A percentile compares a stretch with the other conserved stretches of the same genome.
Evolutionary conservation across 169 alveolate genomes (phyloP).

Genomic region (Plasmodium relictum): DNA sequence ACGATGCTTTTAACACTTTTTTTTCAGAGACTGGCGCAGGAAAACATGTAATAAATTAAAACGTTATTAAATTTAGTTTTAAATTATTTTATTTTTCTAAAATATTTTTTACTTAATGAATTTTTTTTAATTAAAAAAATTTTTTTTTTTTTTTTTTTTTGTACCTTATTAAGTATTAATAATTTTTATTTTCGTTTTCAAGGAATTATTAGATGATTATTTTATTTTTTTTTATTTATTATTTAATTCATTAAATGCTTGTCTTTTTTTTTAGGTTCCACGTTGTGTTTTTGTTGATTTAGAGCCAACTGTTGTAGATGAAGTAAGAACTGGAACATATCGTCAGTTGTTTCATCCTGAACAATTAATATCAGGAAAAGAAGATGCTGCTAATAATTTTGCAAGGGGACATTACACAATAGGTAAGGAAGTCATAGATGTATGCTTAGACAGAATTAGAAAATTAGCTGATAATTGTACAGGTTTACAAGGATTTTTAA

Average conservation of each 20-base stretch:
- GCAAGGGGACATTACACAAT: conserved; percentile 99
- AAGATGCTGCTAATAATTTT: conserved; percentile 99
- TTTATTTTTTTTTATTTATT: background rate
- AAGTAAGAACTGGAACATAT: conserved; percentile 98
- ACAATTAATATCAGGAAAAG: conserved; percentile 98
- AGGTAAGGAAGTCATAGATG: conserved; percentile 98
- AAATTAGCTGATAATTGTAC: conserved; percentile 99
- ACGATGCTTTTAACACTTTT: conserved; percentile 98
- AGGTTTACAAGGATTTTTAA: conserved; percentile 98
- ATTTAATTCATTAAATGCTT: too few relatives aligned
- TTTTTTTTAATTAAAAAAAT: background rate
- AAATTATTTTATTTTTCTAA: conserved; percentile 2
- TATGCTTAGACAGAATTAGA: conserved; percentile 97
- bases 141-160: background rate
- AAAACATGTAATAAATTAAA: conserved; percentile 90
- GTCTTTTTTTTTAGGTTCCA: conserved; percentile 88
- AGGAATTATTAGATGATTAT: background rate
- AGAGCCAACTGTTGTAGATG: conserved; percentile 99
- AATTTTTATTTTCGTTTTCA: background rate
- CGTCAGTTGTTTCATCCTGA: conserved; percentile 98
- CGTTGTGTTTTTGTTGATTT: conserved; percentile 97
- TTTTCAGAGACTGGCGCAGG: conserved; percentile 99
- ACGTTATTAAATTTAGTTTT: background rate
- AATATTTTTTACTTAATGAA: background rate
- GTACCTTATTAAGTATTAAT: background rate